Evolutionary conservation across 2,329 filamentous ascomycete species (phyloP), one percentile per base, ranked within the genome.

Genomic region (Neopestalotiopsis clavispora): DNA sequence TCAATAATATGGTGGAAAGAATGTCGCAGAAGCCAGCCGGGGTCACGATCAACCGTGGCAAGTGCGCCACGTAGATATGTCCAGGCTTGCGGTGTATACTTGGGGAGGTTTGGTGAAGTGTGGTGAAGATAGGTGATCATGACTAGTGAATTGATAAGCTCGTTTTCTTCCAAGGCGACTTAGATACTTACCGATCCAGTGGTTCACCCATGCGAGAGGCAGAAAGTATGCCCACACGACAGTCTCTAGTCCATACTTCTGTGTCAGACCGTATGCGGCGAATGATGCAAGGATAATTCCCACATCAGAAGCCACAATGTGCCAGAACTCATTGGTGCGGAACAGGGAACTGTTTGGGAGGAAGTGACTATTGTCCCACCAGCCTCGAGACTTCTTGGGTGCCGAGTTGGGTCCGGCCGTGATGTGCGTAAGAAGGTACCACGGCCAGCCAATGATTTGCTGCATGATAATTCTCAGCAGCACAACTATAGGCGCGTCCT

Each of bases 61-160:
- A 87, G 80, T 10, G 89, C 89, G 30, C 89, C 89, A 72, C 87
- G 85, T 72, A 87, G 82, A 74, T 87, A 91, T 38, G 86, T 89
- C 89, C 89, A 91, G 64, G 83, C 82, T 57, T 85, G 83, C 9
- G 83, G 81, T 38, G 84, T 83, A 77, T 87, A 90, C 73, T 89
- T 84, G 3, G 85, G 84, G 56, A 87, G 68, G 32, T 73, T 34
- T 14, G 72, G 69, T 30, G 72, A 70, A 67, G 89, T 91, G 84
- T 93, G 91, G 79, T 93, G 91, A 20, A 93, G 89, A 78, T 91
- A 93, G 59, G 91, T 93, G 75, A 93, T 92, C 72, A 90, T 89
- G n/a, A 93, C 90, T 89, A 42, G 69, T 28, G 62, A 23, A 72
- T 28, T 28, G 69, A 42, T 63, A 23, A 30, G 30, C 23, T 7